phyloP scores from a whole-genome alignment of 108 stramenopile genomes.

The Cyclostephanos invisitatus region DNA sequence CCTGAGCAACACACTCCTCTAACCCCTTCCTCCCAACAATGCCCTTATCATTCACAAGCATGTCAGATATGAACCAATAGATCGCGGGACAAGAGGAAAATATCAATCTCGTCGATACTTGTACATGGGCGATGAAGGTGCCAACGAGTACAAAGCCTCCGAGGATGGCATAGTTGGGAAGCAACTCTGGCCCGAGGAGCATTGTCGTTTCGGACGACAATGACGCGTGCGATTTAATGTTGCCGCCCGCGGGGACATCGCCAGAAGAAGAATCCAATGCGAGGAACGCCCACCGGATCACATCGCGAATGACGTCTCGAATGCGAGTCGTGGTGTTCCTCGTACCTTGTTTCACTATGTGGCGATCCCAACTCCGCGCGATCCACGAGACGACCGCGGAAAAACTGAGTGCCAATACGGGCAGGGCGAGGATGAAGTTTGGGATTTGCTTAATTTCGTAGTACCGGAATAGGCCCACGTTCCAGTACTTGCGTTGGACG shows the following conservation, averaged over 20 bases:
- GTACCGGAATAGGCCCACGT: slow-evolving; percentile 84
- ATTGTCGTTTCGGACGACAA: slow-evolving; percentile 1
- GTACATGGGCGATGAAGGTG: slow-evolving; percentile 76
- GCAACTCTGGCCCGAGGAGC: slow-evolving; percentile 41
- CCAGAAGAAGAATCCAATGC: slow-evolving; percentile 32
- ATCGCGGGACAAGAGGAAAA: slow-evolving; percentile 81
- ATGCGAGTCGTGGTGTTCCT: not conserved
- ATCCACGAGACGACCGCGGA: slow-evolving; percentile 65
- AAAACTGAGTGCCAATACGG: slow-evolving; percentile 55
- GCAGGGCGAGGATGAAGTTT: slow-evolving; percentile 79
- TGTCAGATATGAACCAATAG: slow-evolving; percentile 66
- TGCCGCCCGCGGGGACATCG: not conserved
- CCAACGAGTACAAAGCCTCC: slow-evolving; percentile 63
- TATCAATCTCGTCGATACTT: slow-evolving; percentile 83
- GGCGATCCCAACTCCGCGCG: slow-evolving; percentile 43
- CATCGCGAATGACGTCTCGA: not conserved
- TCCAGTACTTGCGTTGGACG: slow-evolving; percentile 85
- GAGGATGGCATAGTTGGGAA: slow-evolving; percentile 76
- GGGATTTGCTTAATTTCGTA: slow-evolving; percentile 81
- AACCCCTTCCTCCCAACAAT: not conserved
- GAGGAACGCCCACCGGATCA: slow-evolving; percentile 35
- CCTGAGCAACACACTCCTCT: not conserved
- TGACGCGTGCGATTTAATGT: not conserved
- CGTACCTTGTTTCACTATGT: not conserved
- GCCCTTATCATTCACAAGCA: slow-evolving; percentile 7